Percentiles rank a stretch among this genome's conserved stretches.
phyloP scores from a whole-genome alignment of 352 stramenopile genomes.

The Thalassiosira hispida region DNA sequence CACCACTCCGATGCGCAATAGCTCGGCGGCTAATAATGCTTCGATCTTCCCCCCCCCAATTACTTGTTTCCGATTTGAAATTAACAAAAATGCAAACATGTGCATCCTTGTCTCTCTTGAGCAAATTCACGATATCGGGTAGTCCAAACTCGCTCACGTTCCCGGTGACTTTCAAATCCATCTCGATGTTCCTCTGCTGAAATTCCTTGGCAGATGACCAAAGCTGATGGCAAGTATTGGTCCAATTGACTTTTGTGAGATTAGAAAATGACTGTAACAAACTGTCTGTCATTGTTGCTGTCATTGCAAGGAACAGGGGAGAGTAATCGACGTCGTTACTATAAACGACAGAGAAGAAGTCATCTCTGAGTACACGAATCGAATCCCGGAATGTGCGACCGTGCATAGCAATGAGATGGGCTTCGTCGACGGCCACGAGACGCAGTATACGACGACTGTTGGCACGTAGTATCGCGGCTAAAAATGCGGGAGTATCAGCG shows the following conservation, averaged over 20 bases:
- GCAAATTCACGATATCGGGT: neutral
- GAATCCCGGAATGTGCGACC: slow-evolving; percentile 7
- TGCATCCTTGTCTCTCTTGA: neutral
- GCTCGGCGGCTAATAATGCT: neutral
- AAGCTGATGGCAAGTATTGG: neutral
- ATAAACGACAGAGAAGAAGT: slow-evolving; percentile 15
- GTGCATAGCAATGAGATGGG: slow-evolving; percentile 1
- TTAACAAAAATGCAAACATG: slow-evolving; percentile 22
- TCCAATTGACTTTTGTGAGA: slow-evolving; percentile 19
- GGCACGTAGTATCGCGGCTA: neutral
- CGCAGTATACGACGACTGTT: neutral
- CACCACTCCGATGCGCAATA: neutral
- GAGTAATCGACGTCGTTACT: neutral
- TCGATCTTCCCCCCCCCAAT: slow-evolving; percentile 8
- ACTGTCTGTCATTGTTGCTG: slow-evolving; percentile 18
- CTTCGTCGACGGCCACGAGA: slow-evolving; percentile 3
- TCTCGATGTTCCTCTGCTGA: neutral
- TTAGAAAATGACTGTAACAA: neutral
- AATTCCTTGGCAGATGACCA: slow-evolving; percentile 7
- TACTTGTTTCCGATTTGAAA: slow-evolving; percentile 3
- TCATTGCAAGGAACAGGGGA: slow-evolving; percentile 15
- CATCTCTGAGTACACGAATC: neutral
- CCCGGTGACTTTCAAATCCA: neutral
- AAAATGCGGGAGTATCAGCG: neutral
- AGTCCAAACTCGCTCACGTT: neutral